Conservation (phyloP, 129 eudicot species). For the Glebionis coronaria region DNA sequence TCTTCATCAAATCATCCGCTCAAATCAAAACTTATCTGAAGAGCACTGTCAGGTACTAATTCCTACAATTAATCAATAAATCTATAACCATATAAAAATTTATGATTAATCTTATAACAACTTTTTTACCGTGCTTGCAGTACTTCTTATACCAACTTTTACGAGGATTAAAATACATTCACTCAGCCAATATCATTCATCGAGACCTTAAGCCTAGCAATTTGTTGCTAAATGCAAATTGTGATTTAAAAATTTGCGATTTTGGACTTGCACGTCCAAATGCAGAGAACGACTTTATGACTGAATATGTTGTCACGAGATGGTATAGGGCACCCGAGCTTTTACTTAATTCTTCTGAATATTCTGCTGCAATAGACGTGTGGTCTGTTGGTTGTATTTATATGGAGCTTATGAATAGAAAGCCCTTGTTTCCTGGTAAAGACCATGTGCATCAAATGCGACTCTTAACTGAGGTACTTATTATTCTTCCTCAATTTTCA, state of each 20-base stretch:
- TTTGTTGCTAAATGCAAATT: slow-evolving; percentile 70
- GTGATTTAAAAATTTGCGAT: slow-evolving; percentile 86
- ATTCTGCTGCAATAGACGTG: slow-evolving; percentile 74
- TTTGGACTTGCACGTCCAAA: slow-evolving; percentile 89
- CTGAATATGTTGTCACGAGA: slow-evolving; percentile 84
- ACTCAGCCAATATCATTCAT: slow-evolving; percentile 83
- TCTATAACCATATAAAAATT: neutral
- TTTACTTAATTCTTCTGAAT: slow-evolving; percentile 73
- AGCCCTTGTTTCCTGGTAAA: slow-evolving; percentile 79
- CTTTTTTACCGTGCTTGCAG: slow-evolving; percentile 37
- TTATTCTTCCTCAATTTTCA: too few relatives aligned
- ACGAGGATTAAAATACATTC: slow-evolving; percentile 80
- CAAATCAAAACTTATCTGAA: slow-evolving; percentile 76
- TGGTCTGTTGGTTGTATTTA: slow-evolving; percentile 94
- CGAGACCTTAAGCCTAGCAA: slow-evolving; percentile 90
- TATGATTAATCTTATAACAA: slow-evolving; percentile 7
- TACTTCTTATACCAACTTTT: slow-evolving; percentile 85
- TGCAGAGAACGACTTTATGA: slow-evolving; percentile 74
- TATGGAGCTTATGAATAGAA: slow-evolving; percentile 86
- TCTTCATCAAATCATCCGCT: slow-evolving; percentile 88
- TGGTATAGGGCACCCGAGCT: slow-evolving; percentile 95
- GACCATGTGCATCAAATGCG: slow-evolving; percentile 91
- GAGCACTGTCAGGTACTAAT: slow-evolving; percentile 79
- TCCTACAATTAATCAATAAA: neutral
- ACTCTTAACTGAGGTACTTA: slow-evolving; percentile 55